Base-by-base conservation (phyloP, 768 basidiomycete species). In the Kwoniella europaea region DNA sequence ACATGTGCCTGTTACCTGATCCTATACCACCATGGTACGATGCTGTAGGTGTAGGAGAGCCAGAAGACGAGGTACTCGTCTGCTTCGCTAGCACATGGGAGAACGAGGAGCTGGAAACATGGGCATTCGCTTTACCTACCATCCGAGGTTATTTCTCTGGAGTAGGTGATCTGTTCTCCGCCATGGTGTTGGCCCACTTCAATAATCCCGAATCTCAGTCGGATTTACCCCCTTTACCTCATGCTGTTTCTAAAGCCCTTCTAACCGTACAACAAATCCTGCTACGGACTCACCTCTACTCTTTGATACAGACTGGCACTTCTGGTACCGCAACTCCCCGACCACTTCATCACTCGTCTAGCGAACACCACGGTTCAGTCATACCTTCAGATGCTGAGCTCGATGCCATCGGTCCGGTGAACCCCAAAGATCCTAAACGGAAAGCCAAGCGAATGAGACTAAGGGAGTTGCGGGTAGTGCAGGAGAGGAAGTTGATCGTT, bases 91-190 rank as follows among this genome's bases (percentile, higher is more conserved):
- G 94, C 53, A 67, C 71, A 13, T 66, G 54, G 43, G 74, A 75
- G 46, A 73, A 76, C 18, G 72, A 42, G 6, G 16, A 67, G 16
- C 54, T 78, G 59, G 68, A 73, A 6, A 79, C 78, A 3, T 88
- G 91, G 83, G 89, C 89, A 0, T 89, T 89, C 77, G 87, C 86
- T 55, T 89, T 99, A 10, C 90, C 91, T 2, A 87, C 90, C 35
- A 87, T 98, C 56, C 88, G 90, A 5, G 95, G 94, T 12, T 97
- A 98, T 85, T 98, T 94, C 82, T 91, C 93, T 20, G 97, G 97
- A 27, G 95, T 97, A 12, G 97, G 97, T 18, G 97, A 99, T 83
- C 89, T 98, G 67, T 98, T 98, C 85, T 94, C 94, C 6, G 92
- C 96, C 1, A 88, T 98, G 66, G 89, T 95, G 29, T 86, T 96